A percentile compares a stretch with the other conserved stretches of the same genome.
Evolutionary conservation across 1,139 yeast species (phyloP).

Genomic region (Yamadazyma dushanensis): DNA sequence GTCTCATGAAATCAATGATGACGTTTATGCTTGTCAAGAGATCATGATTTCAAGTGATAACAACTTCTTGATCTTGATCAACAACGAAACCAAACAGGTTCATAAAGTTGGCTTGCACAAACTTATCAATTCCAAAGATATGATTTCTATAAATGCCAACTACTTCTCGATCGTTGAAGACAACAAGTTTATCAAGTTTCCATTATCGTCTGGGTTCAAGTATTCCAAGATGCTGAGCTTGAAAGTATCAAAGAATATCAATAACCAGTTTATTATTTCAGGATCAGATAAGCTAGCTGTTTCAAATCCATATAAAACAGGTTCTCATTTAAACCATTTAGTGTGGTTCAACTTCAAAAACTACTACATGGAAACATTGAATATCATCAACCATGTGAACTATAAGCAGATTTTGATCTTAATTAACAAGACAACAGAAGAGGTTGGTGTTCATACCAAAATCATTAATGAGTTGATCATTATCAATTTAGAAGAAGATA

Average conservation of each 20-base stretch:
- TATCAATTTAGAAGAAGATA: slow-evolving; percentile 29
- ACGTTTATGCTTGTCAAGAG: slow-evolving; percentile 25
- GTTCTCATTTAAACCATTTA: slow-evolving; percentile 31
- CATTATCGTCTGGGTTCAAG: slow-evolving; percentile 34
- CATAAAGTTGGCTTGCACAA: slow-evolving; percentile 25
- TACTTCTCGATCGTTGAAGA: slow-evolving; percentile 28
- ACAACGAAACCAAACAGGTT: slow-evolving; percentile 17
- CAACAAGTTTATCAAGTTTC: slow-evolving; percentile 24
- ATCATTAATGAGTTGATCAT: slow-evolving; percentile 41
- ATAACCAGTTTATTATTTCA: slow-evolving; percentile 32
- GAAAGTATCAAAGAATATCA: slow-evolving; percentile 23
- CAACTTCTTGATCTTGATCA: slow-evolving; percentile 23
- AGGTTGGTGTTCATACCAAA: slow-evolving; percentile 15
- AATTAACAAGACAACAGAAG: slow-evolving; percentile 29
- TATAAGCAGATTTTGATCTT: slow-evolving; percentile 34
- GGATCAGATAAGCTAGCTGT: slow-evolving; percentile 33
- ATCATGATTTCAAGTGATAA: slow-evolving; percentile 30
- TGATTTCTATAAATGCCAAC: slow-evolving; percentile 26
- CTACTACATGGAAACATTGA: slow-evolving; percentile 33
- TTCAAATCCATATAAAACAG: slow-evolving; percentile 36
- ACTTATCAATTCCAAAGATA: slow-evolving; percentile 15
- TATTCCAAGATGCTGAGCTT: slow-evolving; percentile 21
- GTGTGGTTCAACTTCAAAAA: slow-evolving; percentile 44
- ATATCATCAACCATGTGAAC: slow-evolving; percentile 39
- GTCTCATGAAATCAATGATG: slow-evolving; percentile 25